A percentile compares a stretch with the other conserved stretches of the same genome.
Conservation (phyloP, 352 stramenopile species). For the Aphanomyces invadans region DNA sequence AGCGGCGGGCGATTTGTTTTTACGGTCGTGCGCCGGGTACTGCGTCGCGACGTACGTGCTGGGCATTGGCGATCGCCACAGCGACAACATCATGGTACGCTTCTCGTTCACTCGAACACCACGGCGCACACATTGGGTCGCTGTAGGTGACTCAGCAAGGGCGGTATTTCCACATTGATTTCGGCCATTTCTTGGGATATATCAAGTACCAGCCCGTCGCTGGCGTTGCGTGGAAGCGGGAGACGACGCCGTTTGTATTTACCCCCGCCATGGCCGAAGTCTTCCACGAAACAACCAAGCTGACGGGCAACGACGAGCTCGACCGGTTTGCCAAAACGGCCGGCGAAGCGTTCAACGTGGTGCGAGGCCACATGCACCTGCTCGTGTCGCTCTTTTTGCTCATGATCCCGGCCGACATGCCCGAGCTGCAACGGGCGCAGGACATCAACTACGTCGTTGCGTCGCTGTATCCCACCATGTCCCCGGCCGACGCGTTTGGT, state of each 20-base stretch:
- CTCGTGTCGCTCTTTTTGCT: conserved; percentile 23
- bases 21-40: conserved; percentile 39
- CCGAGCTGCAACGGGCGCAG: not conserved
- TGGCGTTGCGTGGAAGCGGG: conserved; percentile 21
- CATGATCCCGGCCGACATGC: conserved; percentile 26
- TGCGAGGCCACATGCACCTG: conserved; percentile 16
- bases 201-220: conserved; percentile 15
- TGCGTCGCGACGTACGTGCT: conserved; percentile 58
- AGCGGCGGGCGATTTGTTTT: conserved; percentile 37
- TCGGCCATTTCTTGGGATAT: conserved; percentile 18
- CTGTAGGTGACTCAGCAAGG: conserved; percentile 16
- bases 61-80: conserved; percentile 55
- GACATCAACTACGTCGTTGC: conserved; percentile 11
- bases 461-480: no score
- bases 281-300: no score
- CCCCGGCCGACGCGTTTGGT: not conserved
- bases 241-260: conserved; percentile 57
- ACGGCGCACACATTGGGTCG: not conserved
- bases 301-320: conserved; percentile 24
- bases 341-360: conserved; percentile 19
- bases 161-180: conserved; percentile 22
- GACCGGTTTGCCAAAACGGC: not conserved
- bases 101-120: conserved; percentile 13
- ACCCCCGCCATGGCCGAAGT: conserved; percentile 83
- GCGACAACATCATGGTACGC: conserved; percentile 64